Conservation (phyloP, 768 basidiomycete species). For the Mycena albidolilacea region DNA sequence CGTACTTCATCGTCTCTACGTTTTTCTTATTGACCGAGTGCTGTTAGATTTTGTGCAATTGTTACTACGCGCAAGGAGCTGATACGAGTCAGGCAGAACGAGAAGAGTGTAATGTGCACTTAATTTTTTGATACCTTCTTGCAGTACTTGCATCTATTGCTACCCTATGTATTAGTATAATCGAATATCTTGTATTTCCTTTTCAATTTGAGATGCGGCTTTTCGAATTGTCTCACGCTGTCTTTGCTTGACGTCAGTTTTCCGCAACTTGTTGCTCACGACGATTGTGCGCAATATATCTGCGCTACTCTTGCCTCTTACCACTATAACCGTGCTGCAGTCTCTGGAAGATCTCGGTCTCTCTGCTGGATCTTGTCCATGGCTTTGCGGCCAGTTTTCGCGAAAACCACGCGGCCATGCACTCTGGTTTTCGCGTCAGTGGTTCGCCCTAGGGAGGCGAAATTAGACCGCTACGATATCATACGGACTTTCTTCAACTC, state of each 20-base stretch:
- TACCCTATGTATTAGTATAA: background rate
- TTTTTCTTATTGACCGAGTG: background rate
- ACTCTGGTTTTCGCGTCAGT: conserved; percentile 12
- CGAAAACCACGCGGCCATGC: conserved; percentile 19
- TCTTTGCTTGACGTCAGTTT: conserved; percentile 12
- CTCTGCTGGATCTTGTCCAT: conserved; percentile 2
- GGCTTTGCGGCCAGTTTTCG: conserved; percentile 25
- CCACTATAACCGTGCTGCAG: background rate
- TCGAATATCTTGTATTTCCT: no score
- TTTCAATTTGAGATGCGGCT: background rate
- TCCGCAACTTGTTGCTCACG: conserved; percentile 3
- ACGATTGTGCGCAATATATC: conserved; percentile 10
- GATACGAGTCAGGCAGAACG: conserved; percentile 6
- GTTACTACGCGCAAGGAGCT: conserved; percentile 31
- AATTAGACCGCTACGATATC: conserved; percentile 69
- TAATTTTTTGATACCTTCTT: background rate
- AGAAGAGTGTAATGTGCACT: conserved; percentile 3
- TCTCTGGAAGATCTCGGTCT: background rate
- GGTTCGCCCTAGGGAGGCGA: conserved; percentile 41
- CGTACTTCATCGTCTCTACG: background rate
- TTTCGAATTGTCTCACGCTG: conserved; percentile 6
- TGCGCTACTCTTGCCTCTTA: background rate
- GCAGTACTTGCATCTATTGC: background rate
- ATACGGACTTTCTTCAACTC: conserved; percentile 73
- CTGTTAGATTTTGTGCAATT: conserved; percentile 31